A percentile compares a stretch with the other conserved stretches of the same genome.
Evolutionary conservation across 495 filamentous ascomycete genomes (phyloP).

Genomic region (Xylona heveae): DNA sequence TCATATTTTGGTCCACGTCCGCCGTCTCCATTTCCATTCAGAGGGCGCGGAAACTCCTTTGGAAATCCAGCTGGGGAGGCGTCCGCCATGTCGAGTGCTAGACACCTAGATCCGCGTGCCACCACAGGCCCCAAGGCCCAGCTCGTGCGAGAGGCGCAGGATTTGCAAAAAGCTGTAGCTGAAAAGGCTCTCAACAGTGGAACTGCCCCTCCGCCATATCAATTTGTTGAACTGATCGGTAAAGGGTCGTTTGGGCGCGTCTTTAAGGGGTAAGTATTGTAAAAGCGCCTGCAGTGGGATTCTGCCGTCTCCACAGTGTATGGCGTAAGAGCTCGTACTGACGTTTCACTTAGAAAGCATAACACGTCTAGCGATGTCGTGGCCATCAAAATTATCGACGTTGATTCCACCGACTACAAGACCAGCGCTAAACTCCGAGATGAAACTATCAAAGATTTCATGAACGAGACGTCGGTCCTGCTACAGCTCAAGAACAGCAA

Average conservation of each 20-base stretch:
- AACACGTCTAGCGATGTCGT: conserved; percentile 41
- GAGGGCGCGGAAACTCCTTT: too few species aligned
- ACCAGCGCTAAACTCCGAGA: conserved; percentile 26
- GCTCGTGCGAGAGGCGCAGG: too few species aligned
- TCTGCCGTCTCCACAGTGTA: background rate
- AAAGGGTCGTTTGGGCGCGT: conserved; percentile 93
- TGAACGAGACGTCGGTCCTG: conserved; percentile 75
- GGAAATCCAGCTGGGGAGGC: too few species aligned
- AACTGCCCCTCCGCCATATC: conserved; percentile 29
- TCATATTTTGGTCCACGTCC: too few species aligned
- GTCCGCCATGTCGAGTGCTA: too few species aligned
- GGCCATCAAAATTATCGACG: conserved; percentile 87
- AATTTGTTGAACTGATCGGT: conserved; percentile 74
- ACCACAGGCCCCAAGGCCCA: too few species aligned
- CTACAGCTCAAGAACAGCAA: conserved; percentile 64
- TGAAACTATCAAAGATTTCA: conserved; percentile 62
- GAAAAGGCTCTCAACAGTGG: conserved; percentile 2
- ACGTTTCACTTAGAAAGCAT: conserved; percentile 18
- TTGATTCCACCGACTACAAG: conserved; percentile 66
- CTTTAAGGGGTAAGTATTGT: conserved; percentile 58
- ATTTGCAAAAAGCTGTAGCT: too few species aligned
- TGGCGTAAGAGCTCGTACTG: background rate
- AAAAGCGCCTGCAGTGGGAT: too few species aligned
- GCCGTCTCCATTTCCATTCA: too few species aligned
- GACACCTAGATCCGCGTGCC: too few species aligned